Base-by-base conservation (phyloP, 2,329 filamentous ascomycete genomes). In the Alternaria sp. region DNA sequence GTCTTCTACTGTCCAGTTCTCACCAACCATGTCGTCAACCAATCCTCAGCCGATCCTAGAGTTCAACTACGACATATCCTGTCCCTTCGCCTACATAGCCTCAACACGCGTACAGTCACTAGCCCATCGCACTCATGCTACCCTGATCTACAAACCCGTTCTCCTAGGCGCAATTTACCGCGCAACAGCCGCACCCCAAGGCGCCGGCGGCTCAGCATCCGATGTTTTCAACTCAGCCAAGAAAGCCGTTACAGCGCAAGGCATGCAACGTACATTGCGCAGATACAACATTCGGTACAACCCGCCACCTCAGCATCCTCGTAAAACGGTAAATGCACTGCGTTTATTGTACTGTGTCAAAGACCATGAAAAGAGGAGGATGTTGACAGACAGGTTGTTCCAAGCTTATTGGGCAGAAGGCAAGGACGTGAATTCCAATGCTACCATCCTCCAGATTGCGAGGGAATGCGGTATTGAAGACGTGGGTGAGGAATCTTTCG, bases 81-180 rank as follows among this genome's bases (percentile, higher is more conserved):
- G 76, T 46, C 75, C 76, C 6, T 78, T 77, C 52, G 76, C 76
- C n/a, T 78, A 78, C 64, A 78, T 78, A 53, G 76, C 75, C 11
- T 77, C 73, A 8, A 77, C 74, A 2, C 73, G 74, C 27, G 62
- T 78, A 5, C 58, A 70, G 57, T 62, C 68, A 2, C 73, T 78
- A 34, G 73, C 74, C 10, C 44, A 62, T 14, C 74, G 74, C 12
- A 74, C 74, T 11, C 55, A 60, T 14, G 63, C 73, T 25, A 67
- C 36, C 14, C 54, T 78, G 0, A 59, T 68, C 38, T 76, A 72
- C 61, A 69, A 68, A 22, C 73, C 76, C 9, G 70, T 76, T 9
- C 68, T 77, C 12, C 70, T 78, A 5, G 76, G 76, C 40, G 76
- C 76, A 9, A 76, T 78, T 36, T 78, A 78, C 57, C 74, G 76